Percentiles rank a stretch among this genome's conserved stretches.
These are phyloP conservation scores for Cryptococcus sp. DNA, from an alignment of 1,284 basidiomycete species.

Conservation along the genomic window DNA sequence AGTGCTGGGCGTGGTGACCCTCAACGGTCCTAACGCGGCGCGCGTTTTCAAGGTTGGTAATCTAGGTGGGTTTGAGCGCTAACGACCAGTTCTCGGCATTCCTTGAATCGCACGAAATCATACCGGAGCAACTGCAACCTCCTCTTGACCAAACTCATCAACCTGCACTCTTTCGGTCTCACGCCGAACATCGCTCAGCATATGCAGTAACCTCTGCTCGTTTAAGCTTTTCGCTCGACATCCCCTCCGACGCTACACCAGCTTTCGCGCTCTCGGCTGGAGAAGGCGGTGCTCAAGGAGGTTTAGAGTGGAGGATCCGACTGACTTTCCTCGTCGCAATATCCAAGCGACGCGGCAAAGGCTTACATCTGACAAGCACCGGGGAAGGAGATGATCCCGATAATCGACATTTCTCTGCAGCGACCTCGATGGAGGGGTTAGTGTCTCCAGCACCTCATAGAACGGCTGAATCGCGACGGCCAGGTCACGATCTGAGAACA, in stretches of 20 bases:
- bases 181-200: conserved; percentile 78
- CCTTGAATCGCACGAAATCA: conserved; percentile 78
- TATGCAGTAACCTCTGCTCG: conserved; percentile 70
- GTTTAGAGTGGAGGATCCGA: conserved; percentile 81
- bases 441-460: background rate
- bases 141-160: conserved; percentile 41
- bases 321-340: conserved; percentile 77
- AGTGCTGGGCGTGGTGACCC: conserved; percentile 78
- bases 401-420: conserved; percentile 17
- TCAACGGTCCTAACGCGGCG: conserved; percentile 64
- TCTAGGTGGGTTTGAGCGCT: background rate
- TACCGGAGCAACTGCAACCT: conserved; percentile 63
- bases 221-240: conserved; percentile 80
- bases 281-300: conserved; percentile 59
- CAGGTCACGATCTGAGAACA: conserved; percentile 58
- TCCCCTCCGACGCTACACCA: conserved; percentile 83
- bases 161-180: conserved; percentile 57
- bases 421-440: conserved; percentile 7
- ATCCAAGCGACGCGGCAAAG: conserved; percentile 58
- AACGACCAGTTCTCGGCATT: conserved; percentile 69
- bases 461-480: background rate
- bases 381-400: conserved; percentile 17
- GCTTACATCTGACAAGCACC: conserved; percentile 24
- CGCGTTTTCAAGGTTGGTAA: conserved; percentile 69
- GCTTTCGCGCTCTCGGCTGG: conserved; percentile 63